Conservation (phyloP, 169 alveolate species). For the Eimeria falciformis region DNA sequence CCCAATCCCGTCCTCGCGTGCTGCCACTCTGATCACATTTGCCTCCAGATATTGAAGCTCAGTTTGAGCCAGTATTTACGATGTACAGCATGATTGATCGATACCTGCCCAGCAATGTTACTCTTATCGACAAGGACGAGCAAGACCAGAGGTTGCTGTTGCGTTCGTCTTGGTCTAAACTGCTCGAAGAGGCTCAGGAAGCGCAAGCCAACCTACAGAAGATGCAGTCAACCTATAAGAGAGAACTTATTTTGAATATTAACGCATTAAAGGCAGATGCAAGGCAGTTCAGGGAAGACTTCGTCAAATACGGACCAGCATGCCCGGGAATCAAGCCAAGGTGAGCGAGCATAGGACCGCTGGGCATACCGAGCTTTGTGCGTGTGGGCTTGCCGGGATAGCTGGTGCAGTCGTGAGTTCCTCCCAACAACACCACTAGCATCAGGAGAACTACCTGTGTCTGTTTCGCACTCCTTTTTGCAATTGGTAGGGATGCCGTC, state of each 20-base stretch:
- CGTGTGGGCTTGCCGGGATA: not conserved
- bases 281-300: conserved; percentile 91
- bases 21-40: too few relatives aligned
- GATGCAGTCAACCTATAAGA: conserved; percentile 89
- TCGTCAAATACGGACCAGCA: conserved; percentile 96
- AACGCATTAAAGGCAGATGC: conserved; percentile 91
- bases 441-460: conserved; percentile 55
- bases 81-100: conserved; percentile 93
- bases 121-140: conserved; percentile 93
- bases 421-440: not conserved
- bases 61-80: conserved; percentile 93
- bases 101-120: conserved; percentile 85
- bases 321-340: conserved; percentile 90
- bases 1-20: too few relatives aligned
- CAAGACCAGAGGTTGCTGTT: conserved; percentile 92
- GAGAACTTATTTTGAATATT: conserved; percentile 90
- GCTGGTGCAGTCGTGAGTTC: not conserved
- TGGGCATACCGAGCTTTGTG: not conserved
- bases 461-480: conserved; percentile 80
- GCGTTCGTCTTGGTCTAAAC: conserved; percentile 91
- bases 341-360: conserved; percentile 68
- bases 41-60: conserved; percentile 92
- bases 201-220: conserved; percentile 89
- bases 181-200: conserved; percentile 89
- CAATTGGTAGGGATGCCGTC: conserved; percentile 85